Evolutionary conservation across 768 basidiomycete species (phyloP).

Genomic region (Aureoboletus auriporus): DNA sequence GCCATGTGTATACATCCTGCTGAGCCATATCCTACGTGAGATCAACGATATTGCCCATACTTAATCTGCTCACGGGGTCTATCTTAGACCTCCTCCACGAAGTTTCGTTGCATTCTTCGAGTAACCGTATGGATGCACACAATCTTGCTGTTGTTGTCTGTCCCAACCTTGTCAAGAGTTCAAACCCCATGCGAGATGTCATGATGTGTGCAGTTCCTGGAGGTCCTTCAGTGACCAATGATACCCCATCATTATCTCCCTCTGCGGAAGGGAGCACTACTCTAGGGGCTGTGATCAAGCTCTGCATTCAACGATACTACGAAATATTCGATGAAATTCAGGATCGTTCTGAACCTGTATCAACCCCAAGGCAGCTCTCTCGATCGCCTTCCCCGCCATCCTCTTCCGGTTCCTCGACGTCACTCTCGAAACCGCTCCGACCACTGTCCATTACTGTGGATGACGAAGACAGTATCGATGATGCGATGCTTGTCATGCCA

Average conservation of each 20-base stretch:
- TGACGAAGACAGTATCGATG: conserved; percentile 74
- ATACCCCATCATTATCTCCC: conserved; percentile 21
- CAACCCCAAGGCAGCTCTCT: conserved; percentile 21
- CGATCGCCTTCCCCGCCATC: conserved; percentile 29
- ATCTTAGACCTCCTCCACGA: conserved; percentile 75
- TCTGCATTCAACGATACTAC: conserved; percentile 80
- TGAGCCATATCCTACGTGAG: conserved; percentile 67
- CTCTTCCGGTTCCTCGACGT: conserved; percentile 17
- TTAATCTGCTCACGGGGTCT: not conserved
- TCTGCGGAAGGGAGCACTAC: conserved; percentile 51
- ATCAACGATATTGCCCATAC: conserved; percentile 6
- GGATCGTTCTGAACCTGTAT: conserved; percentile 63
- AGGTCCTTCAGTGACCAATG: conserved; percentile 36
- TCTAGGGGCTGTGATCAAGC: conserved; percentile 64
- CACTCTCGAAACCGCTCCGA: conserved; percentile 19
- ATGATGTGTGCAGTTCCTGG: conserved; percentile 65
- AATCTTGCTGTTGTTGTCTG: conserved; percentile 78
- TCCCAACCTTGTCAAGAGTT: conserved; percentile 73
- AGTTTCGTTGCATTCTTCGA: conserved; percentile 60
- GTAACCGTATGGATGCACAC: conserved; percentile 78
- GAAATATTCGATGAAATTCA: conserved; percentile 82
- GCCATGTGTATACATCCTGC: conserved; percentile 67
- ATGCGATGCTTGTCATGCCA: conserved; percentile 72
- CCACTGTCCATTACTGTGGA: conserved; percentile 35
- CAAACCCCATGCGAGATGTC: conserved; percentile 67